Evolutionary conservation across 1,284 basidiomycete genomes (phyloP).

Genomic region (Fomitopsis schrenkii): DNA sequence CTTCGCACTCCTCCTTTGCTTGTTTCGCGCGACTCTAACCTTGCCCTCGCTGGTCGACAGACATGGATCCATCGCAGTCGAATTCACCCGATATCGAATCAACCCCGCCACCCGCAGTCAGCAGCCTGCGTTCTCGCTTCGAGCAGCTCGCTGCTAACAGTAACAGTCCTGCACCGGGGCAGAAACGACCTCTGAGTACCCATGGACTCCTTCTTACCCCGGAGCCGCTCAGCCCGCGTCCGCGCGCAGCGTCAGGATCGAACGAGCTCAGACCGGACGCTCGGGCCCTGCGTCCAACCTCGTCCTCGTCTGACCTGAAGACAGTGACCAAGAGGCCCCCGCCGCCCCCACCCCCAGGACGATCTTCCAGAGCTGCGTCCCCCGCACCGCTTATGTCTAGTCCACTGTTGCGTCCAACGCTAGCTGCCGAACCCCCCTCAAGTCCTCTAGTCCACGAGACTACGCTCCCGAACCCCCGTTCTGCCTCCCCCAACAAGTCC

Average conservation of each 20-base stretch:
- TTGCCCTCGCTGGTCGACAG: conserved; percentile 2
- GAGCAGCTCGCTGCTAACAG: conserved; percentile 48
- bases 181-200: conserved; percentile 14
- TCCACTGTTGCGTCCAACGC: conserved; percentile 41
- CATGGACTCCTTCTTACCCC: conserved; percentile 24
- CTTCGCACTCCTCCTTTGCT: background rate
- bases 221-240: conserved; percentile 33
- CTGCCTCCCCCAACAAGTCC: conserved; percentile 19
- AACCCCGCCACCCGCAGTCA: conserved; percentile 54
- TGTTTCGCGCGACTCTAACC: background rate
- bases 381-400: conserved; percentile 40
- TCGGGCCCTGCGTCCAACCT: conserved; percentile 36
- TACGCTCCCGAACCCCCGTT: background rate
- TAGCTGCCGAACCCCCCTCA: conserved; percentile 34
- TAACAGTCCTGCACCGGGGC: conserved; percentile 8
- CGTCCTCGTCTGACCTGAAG: conserved; percentile 53
- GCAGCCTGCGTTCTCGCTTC: conserved; percentile 62
- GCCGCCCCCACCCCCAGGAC: conserved; percentile 59
- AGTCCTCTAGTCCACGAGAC: conserved; percentile 9
- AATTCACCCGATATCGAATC: conserved; percentile 35
- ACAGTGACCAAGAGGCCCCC: conserved; percentile 41
- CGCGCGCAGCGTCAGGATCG: conserved; percentile 35
- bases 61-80: conserved; percentile 11
- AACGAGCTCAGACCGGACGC: conserved; percentile 18
- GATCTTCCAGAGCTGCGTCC: conserved; percentile 35